phyloP scores from a whole-genome alignment of 108 stramenopile species.

The Conticribra weissflogii region DNA sequence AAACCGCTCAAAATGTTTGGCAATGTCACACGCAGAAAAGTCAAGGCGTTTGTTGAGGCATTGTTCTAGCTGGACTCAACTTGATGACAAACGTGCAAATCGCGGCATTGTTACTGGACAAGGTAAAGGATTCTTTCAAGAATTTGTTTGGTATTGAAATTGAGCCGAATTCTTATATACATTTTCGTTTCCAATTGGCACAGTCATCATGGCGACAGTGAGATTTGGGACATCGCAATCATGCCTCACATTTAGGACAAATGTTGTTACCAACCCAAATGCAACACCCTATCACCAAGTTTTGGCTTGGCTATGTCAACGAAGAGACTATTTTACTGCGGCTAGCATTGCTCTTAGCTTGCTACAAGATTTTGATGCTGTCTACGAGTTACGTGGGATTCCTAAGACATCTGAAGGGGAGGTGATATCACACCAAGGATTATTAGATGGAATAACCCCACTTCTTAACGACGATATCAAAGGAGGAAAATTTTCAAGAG shows the following conservation, averaged over 20 bases:
- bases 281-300: conserved; percentile 77
- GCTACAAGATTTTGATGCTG: conserved; percentile 62
- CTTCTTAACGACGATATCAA: conserved; percentile 13
- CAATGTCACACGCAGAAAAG: conserved; percentile 58
- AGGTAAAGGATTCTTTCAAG: no score
- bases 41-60: conserved; percentile 61
- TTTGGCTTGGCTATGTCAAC: conserved; percentile 73
- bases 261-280: conserved; percentile 52
- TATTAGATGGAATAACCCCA: conserved; percentile 76
- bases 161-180: no score
- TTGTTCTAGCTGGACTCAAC: conserved; percentile 72
- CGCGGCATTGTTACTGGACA: conserved; percentile 51
- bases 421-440: conserved; percentile 50
- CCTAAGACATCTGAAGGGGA: conserved; percentile 50
- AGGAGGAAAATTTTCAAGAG: conserved; percentile 8
- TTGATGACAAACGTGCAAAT: conserved; percentile 59
- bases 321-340: conserved; percentile 77
- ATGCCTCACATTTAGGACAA: conserved; percentile 55
- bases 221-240: conserved; percentile 21
- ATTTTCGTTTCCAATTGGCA: background rate
- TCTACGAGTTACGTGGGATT: conserved; percentile 64
- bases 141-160: no score
- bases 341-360: conserved; percentile 75
- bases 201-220: conserved; percentile 28
- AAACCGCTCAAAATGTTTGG: conserved; percentile 20